Evolutionary conservation across 352 stramenopile genomes (phyloP).

Genomic region (Aphanomyces invadans): DNA sequence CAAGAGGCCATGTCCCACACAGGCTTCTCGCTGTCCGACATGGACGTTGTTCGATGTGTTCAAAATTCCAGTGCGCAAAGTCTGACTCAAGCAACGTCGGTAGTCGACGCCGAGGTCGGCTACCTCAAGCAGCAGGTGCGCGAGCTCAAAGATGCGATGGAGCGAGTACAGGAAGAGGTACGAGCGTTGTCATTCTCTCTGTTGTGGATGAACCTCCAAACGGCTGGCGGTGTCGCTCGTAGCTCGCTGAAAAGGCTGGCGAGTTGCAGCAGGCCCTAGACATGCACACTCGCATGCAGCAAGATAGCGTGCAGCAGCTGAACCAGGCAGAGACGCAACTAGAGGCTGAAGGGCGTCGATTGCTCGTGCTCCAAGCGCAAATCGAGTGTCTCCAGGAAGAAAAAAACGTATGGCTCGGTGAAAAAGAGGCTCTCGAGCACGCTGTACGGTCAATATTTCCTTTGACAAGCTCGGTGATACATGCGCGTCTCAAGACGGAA

Average conservation of each 20-base stretch:
- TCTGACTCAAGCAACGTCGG: neutral
- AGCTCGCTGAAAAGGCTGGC: neutral
- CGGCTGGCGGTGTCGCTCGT: too few relatives aligned
- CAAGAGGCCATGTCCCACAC: neutral
- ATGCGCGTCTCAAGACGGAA: too few relatives aligned
- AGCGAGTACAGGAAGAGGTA: constrained; percentile 5
- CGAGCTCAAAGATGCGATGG: constrained; percentile 6
- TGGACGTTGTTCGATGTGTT: neutral
- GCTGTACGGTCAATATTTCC: neutral
- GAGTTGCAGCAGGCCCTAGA: constrained; percentile 1
- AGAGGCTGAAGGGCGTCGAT: neutral
- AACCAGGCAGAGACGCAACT: neutral
- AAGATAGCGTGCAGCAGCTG: constrained; percentile 11
- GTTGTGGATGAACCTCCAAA: too few relatives aligned
- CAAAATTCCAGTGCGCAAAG: neutral
- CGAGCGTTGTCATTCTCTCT: neutral
- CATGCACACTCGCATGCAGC: constrained; percentile 21
- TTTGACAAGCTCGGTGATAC: too few relatives aligned
- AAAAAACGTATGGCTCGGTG: neutral
- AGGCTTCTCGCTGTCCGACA: neutral
- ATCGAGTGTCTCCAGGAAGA: neutral
- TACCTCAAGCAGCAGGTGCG: constrained; percentile 23
- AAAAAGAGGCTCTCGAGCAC: neutral
- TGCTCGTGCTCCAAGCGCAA: neutral
- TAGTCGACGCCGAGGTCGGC: constrained; percentile 8